Evolutionary conservation across 768 basidiomycete genomes (phyloP).

Genomic region (Lentinula sp.): DNA sequence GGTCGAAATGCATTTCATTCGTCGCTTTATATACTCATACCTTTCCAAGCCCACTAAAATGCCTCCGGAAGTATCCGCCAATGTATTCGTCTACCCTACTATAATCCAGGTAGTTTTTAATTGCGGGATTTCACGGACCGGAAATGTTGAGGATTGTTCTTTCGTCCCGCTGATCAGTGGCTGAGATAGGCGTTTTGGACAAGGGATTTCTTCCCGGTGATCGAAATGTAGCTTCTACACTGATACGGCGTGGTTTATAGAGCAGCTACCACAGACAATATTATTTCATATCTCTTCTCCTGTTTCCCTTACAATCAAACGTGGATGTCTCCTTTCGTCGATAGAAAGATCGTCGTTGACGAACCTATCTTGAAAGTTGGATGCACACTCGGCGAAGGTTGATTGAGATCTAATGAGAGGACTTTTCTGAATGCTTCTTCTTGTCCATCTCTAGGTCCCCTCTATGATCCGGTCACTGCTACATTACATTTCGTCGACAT

Average conservation of each 20-base stretch:
- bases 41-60: slow-evolving; percentile 41
- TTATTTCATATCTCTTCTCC: slow-evolving; percentile 2
- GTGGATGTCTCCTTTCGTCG: slow-evolving; percentile 1
- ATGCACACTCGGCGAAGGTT: slow-evolving; percentile 63
- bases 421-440: slow-evolving; percentile 7
- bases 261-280: not conserved
- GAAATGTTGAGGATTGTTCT: not conserved
- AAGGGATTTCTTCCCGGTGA: slow-evolving; percentile 3
- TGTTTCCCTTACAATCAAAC: slow-evolving; percentile 8
- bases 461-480: slow-evolving; percentile 50
- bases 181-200: not conserved
- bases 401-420: not conserved
- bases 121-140: not conserved
- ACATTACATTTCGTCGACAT: slow-evolving; percentile 70
- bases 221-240: slow-evolving; percentile 2
- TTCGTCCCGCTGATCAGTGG: not conserved
- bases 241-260: not conserved
- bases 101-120: slow-evolving; percentile 14
- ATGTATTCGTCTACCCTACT: slow-evolving; percentile 26
- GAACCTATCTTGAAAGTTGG: slow-evolving; percentile 45
- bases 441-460: slow-evolving; percentile 37
- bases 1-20: slow-evolving; percentile 9
- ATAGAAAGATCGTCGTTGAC: slow-evolving; percentile 31
- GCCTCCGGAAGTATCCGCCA: slow-evolving; percentile 29
- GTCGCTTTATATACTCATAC: slow-evolving; percentile 10